Percentiles rank a stretch among this genome's conserved stretches.
These are phyloP conservation scores for Diaporthe sp. DNA, from an alignment of 2,329 filamentous ascomycete genomes.

Conservation along the genomic window DNA sequence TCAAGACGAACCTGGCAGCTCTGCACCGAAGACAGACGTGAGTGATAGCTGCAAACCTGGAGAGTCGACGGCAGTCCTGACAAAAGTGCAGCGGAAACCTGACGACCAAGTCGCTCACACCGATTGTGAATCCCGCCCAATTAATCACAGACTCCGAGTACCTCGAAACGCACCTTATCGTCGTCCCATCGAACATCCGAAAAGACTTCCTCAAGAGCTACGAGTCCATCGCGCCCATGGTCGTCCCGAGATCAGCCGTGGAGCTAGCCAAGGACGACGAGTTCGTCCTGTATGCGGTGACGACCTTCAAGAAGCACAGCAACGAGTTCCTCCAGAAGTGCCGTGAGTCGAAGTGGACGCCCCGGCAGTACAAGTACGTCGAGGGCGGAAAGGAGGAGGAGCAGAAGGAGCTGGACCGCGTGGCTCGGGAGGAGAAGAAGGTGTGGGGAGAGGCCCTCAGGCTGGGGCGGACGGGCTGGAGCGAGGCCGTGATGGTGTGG, in stretches of 20 bases:
- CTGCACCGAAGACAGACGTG: slow-evolving; percentile 92
- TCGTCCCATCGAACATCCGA: slow-evolving; percentile 82
- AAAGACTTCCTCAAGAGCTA: slow-evolving; percentile 94
- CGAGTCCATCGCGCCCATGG: slow-evolving; percentile 90
- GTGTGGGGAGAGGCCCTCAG: slow-evolving; percentile 93
- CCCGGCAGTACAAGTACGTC: slow-evolving; percentile 92
- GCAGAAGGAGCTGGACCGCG: slow-evolving; percentile 85
- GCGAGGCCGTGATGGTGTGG: slow-evolving; percentile 96
- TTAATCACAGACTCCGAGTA: slow-evolving; percentile 94
- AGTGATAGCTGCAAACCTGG: slow-evolving; percentile 47
- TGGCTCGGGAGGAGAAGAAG: slow-evolving; percentile 88
- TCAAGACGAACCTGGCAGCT: slow-evolving; percentile 86
- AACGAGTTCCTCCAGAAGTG: slow-evolving; percentile 92
- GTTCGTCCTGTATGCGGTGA: slow-evolving; percentile 89
- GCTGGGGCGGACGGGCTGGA: slow-evolving; percentile 91
- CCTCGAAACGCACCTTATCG: slow-evolving; percentile 94
- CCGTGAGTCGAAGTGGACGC: slow-evolving; percentile 93
- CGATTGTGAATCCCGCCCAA: slow-evolving; percentile 84
- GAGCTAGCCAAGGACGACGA: slow-evolving; percentile 90
- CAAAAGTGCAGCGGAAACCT: slow-evolving; percentile 81
- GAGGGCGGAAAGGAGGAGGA: slow-evolving; percentile 93
- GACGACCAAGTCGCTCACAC: slow-evolving; percentile 91
- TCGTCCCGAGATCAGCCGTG: slow-evolving; percentile 88
- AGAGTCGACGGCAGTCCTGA: not conserved
- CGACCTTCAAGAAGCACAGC: slow-evolving; percentile 92